phyloP scores from a whole-genome alignment of 78 protist genomes.

The Thecamonas trahens region DNA sequence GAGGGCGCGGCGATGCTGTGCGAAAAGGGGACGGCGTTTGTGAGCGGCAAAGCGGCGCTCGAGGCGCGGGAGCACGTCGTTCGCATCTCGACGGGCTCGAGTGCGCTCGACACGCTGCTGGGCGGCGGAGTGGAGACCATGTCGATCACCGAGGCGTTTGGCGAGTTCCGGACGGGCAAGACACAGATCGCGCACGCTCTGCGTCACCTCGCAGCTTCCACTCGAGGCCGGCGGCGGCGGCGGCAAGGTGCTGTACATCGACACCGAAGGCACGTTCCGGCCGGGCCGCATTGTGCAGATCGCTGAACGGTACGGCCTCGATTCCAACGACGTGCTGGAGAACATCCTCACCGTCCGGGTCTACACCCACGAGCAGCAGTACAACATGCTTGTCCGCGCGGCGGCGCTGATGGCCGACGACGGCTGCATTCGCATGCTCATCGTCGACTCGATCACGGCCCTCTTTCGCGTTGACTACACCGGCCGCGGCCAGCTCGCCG shows the following conservation, averaged over 20 bases:
- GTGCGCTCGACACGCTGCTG: constrained; percentile 82
- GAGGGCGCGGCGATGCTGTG: too few species aligned
- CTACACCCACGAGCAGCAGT: constrained; percentile 96
- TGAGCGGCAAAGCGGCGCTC: too few species aligned
- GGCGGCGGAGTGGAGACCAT: constrained; percentile 98
- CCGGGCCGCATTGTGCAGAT: constrained; percentile 91
- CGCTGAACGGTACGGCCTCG: constrained; percentile 84
- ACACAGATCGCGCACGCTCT: constrained; percentile 98
- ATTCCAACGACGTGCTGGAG: constrained; percentile 89
- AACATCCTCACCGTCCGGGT: constrained; percentile 97
- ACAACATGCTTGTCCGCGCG: constrained; percentile 80
- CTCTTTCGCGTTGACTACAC: constrained; percentile 93
- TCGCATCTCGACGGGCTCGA: constrained; percentile 88
- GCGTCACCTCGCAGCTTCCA: constrained; percentile 90
- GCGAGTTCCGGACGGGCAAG: constrained; percentile 98
- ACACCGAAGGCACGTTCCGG: constrained; percentile 99
- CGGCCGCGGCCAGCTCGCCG: constrained; percentile 96
- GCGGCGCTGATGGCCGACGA: constrained; percentile 96
- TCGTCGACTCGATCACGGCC: constrained; percentile 96
- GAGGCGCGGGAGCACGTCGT: constrained; percentile 56
- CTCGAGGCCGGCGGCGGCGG: constrained; percentile 92
- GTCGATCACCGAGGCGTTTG: constrained; percentile 97
- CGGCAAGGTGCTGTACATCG: constrained; percentile 97
- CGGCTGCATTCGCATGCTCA: constrained; percentile 69
- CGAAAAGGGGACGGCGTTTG: too few species aligned